Base-by-base conservation (phyloP, 23 red algal species). In the Gracilaria caudata region DNA sequence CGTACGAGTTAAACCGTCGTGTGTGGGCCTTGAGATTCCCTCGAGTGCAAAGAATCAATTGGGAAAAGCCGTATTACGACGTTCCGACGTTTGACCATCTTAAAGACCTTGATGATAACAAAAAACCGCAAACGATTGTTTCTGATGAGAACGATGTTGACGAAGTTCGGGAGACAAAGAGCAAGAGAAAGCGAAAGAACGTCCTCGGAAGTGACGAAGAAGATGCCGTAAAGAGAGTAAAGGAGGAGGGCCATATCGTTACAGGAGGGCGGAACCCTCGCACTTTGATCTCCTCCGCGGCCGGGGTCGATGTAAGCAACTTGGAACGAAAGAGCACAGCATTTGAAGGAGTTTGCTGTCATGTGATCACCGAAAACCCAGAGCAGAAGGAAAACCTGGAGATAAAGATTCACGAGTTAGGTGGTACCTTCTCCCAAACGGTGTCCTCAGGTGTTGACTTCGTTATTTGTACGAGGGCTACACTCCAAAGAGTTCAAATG, bases 41-140 rank as follows among this genome's bases (percentile, higher is more conserved):
- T 12, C 66, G 94, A 33, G 80, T 92, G 21, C 81, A 79, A 51
- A 30, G 88, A 21, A 93, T 97, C 49, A 73, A 86, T 63, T 84
- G 83, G 77, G 94, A 97, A 5, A 97, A 93, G 56, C 47, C 39
- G 21, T 97, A 86, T 68, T 68, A 89, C 53, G 94, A 97, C 13
- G 88, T 87, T 20, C 61, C 80, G 59, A 83, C 74, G 12, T 88
- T 78, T 68, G 49, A 29, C 29, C 49, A 94, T 44, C 79, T 94
- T 12, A 30, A 86, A 17, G 80, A 85, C 43, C 41, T 93, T 44
- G 81, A 93, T 37, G 80, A 93, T 24, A 80, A 72, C 54, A 86
- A 93, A 25, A 59, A 51, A 14, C 80, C 81, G 2, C 60, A 81
- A 58, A 59, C 49, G 5, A 33, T 86, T 32, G 47, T 25, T 39